Base-by-base conservation (phyloP, 768 basidiomycete species). In the Tylopilus intermedius region DNA sequence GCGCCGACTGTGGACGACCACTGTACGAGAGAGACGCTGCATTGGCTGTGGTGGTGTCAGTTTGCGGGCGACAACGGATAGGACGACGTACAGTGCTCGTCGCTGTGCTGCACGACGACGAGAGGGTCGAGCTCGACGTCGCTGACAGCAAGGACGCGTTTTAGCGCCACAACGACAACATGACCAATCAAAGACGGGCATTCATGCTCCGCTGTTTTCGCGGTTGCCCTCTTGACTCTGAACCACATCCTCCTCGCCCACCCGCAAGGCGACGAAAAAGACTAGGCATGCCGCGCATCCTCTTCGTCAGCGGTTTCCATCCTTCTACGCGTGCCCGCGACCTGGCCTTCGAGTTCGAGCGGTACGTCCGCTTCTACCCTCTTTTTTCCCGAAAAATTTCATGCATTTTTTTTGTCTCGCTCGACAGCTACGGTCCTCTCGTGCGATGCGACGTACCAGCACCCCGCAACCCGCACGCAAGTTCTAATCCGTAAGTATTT, bases 371-470 rank as follows among this genome's bases (percentile, higher is more conserved):
- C 5, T 46, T 46, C 38, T 27, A 15, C 26, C 5, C 24, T 24
- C 24, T 37, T 54, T 51, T 53, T 45, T 27, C 8, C 33, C 26
- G 6, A 53, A 47, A 47, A 40, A 33, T 49, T 55, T 51, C 9
- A 55, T 53, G 32, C 33, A 33, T 8, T 43, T 43, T 30, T 0
- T 8, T 18, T 18, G 18, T 45, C 46, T 57, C 54, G n/a, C 42
- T n/a, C 21, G 22, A 13, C 65, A 92, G 90, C 51, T 93, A 77
- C 59, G 90, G 90, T 15, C 86, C 85, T 50, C 77, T 94, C 27
- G 80, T 92, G 55, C 87, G 90, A 54, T 94, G 91, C 72, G 91
- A 94, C 65, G 89, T 94, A 14, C 90, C 90, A 15, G 91, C 90
- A 2, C 88, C 90, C 2, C 83, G 89, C 58, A 88, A 88, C 71